Evolutionary conservation across 805 yeast species (phyloP).

Genomic region (Kazachstania africana): DNA sequence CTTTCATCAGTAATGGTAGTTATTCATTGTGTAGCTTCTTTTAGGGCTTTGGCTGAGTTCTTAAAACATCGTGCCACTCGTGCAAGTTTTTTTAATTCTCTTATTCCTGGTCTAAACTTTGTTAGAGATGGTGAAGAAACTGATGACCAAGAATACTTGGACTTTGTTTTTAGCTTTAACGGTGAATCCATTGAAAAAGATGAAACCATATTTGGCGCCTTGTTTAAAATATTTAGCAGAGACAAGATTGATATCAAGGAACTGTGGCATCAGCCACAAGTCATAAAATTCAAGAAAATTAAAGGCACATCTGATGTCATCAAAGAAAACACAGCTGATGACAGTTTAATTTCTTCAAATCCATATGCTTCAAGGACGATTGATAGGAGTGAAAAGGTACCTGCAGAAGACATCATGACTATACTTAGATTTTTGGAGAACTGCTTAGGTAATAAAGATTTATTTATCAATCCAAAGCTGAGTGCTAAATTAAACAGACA

Average conservation of each 20-base stretch:
- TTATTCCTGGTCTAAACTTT: constrained; percentile 14
- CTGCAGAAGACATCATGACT: constrained; percentile 30
- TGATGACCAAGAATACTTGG: constrained; percentile 5
- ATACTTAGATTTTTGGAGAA: constrained; percentile 38
- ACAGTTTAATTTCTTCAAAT: constrained; percentile 13
- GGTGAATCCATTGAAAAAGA: constrained; percentile 49
- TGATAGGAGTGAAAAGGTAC: not conserved
- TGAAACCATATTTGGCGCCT: constrained; percentile 68
- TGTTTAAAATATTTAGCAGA: constrained; percentile 38
- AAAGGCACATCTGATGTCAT: constrained; percentile 1
- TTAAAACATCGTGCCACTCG: constrained; percentile 24
- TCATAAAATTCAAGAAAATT: constrained; percentile 35
- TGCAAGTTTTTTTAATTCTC: constrained; percentile 16
- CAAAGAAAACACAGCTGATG: constrained; percentile 10
- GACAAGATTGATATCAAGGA: constrained; percentile 31
- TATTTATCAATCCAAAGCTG: constrained; percentile 64
- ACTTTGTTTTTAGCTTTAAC: constrained; percentile 44
- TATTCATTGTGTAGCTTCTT: constrained; percentile 44
- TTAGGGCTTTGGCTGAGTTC: constrained; percentile 34
- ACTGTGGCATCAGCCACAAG: constrained; percentile 56
- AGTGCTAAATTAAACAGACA: constrained; percentile 81
- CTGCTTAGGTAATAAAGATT: constrained; percentile 12
- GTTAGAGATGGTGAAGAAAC: not conserved
- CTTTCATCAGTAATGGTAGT: constrained; percentile 25
- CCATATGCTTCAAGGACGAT: constrained; percentile 19